A percentile compares a stretch with the other conserved stretches of the same genome.
Conservation (phyloP, 23 red algal genomes). For the Chondrus crispus region DNA sequence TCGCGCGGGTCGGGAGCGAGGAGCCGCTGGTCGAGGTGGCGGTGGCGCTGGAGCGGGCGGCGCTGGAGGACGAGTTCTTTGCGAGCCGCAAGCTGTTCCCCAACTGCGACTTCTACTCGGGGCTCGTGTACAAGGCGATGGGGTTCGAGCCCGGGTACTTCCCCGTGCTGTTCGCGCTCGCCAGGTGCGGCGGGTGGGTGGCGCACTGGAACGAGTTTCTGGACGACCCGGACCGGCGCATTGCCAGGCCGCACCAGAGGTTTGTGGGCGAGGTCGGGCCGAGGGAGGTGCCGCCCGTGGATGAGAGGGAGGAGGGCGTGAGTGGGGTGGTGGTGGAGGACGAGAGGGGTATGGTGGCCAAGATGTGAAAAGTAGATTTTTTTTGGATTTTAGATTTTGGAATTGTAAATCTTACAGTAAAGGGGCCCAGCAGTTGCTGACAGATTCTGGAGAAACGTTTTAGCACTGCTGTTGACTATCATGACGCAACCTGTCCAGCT, state of each 20-base stretch:
- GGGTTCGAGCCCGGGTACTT: slow-evolving; percentile 85
- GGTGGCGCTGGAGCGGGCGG: slow-evolving; percentile 70
- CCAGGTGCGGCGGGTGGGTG: slow-evolving; percentile 84
- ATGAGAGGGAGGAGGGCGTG: neutral
- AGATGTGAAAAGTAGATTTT: too few relatives aligned
- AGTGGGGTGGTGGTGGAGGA: too few relatives aligned
- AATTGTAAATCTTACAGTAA: too few relatives aligned
- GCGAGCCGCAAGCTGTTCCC: slow-evolving; percentile 83
- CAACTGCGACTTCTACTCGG: slow-evolving; percentile 98
- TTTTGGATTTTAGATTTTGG: too few relatives aligned
- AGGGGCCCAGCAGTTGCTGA: too few relatives aligned
- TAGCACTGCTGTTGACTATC: too few relatives aligned
- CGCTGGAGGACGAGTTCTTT: slow-evolving; percentile 94
- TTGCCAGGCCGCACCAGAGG: slow-evolving; percentile 66
- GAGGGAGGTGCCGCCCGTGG: slow-evolving; percentile 12
- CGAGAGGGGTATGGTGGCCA: too few relatives aligned
- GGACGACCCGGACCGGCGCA: slow-evolving; percentile 73
- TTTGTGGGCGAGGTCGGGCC: slow-evolving; percentile 51
- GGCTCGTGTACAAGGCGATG: slow-evolving; percentile 92
- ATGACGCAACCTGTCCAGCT: too few relatives aligned
- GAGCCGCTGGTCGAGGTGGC: slow-evolving; percentile 81
- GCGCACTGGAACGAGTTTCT: slow-evolving; percentile 90
- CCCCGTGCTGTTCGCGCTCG: slow-evolving; percentile 84
- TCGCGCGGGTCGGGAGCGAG: slow-evolving; percentile 41
- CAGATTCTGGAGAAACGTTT: too few relatives aligned